Percentiles rank a stretch among this genome's conserved stretches.
Conservation (phyloP, 805 yeast species). For the Aciculoconidium aculeatum region DNA sequence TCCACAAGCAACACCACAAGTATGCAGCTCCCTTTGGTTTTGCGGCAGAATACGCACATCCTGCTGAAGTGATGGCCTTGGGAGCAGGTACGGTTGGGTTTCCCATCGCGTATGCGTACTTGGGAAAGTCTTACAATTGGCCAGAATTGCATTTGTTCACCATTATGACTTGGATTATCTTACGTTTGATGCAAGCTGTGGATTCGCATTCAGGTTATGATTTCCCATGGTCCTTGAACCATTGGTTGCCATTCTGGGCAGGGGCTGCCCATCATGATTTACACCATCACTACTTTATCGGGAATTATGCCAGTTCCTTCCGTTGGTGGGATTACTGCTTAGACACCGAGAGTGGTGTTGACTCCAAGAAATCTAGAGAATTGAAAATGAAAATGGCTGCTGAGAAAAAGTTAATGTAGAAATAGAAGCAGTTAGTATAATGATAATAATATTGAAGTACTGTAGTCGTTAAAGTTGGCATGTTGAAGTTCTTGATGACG, state of each 20-base stretch:
- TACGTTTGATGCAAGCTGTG: constrained; percentile 53
- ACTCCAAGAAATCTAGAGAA: constrained; percentile 45
- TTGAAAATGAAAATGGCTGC: constrained; percentile 35
- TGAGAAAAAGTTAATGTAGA: constrained; percentile 25
- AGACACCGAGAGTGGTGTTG: constrained; percentile 53
- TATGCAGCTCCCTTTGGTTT: constrained; percentile 61
- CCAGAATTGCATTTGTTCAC: constrained; percentile 48
- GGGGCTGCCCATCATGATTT: constrained; percentile 61
- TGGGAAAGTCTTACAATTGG: constrained; percentile 28
- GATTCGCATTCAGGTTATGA: constrained; percentile 60
- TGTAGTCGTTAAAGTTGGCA: no score
- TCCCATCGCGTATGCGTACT: constrained; percentile 48
- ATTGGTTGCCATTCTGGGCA: constrained; percentile 58
- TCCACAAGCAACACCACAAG: constrained; percentile 56
- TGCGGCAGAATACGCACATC: constrained; percentile 59
- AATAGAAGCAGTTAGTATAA: no score
- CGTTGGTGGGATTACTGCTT: constrained; percentile 53
- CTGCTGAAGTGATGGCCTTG: constrained; percentile 49
- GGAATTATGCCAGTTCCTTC: constrained; percentile 52
- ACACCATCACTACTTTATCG: constrained; percentile 56
- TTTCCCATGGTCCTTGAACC: constrained; percentile 55
- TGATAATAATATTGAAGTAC: no score
- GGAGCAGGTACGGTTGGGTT: constrained; percentile 59
- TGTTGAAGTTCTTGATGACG: no score
- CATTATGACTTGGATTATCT: constrained; percentile 45